Evolutionary conservation across 2,329 filamentous ascomycete genomes (phyloP).

Genomic region (Hirsutella thompsonii): DNA sequence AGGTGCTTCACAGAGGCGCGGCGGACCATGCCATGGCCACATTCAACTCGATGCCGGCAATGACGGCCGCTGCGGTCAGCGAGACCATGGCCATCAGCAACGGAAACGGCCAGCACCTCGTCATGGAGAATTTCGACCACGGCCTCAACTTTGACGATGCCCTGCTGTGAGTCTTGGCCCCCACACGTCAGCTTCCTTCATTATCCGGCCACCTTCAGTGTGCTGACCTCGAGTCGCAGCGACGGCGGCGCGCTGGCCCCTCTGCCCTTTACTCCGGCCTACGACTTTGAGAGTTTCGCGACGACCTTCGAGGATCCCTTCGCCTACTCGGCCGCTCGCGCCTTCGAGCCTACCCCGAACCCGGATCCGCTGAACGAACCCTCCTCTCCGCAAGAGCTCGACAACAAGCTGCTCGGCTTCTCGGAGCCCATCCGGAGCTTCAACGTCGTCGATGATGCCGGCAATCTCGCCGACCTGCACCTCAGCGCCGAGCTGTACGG

Average conservation of each 20-base stretch:
- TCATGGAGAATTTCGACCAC: slow-evolving; percentile 38
- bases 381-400: slow-evolving; percentile 42
- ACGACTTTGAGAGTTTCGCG: slow-evolving; percentile 48
- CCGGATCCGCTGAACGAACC: slow-evolving; percentile 31
- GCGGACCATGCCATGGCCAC: slow-evolving; percentile 40
- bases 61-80: slow-evolving; percentile 29
- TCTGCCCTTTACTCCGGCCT: slow-evolving; percentile 43
- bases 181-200: too few relatives aligned
- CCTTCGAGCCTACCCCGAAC: slow-evolving; percentile 30
- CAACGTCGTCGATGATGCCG: slow-evolving; percentile 52
- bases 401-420: slow-evolving; percentile 65
- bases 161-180: slow-evolving; percentile 33
- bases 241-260: slow-evolving; percentile 20
- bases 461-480: slow-evolving; percentile 47
- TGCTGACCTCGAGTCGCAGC: slow-evolving; percentile 7
- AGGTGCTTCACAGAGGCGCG: slow-evolving; percentile 16
- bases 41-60: slow-evolving; percentile 43
- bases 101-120: slow-evolving; percentile 22
- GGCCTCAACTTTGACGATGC: slow-evolving; percentile 43
- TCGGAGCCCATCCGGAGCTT: slow-evolving; percentile 47
- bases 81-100: slow-evolving; percentile 34
- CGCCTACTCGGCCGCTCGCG: slow-evolving; percentile 35
- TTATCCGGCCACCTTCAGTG: background rate
- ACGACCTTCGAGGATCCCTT: slow-evolving; percentile 55
- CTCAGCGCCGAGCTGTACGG: slow-evolving; percentile 69